Evolutionary conservation across 2,329 filamentous ascomycete genomes (phyloP), one percentile per base, ranked within the genome.

Genomic region (Fusarium buxicola): DNA sequence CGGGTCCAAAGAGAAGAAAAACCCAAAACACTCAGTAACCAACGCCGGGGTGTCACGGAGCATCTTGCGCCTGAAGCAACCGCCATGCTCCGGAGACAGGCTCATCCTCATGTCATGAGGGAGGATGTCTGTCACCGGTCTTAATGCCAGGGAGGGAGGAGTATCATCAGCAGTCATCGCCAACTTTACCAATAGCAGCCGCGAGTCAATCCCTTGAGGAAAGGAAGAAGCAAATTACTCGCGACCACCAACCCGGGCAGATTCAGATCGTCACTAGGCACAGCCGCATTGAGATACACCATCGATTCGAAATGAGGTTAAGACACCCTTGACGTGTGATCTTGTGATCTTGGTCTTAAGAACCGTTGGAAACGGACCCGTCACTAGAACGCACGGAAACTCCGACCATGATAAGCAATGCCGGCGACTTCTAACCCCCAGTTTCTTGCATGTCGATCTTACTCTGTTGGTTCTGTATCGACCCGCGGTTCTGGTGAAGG

Each of bases 371-470:
- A 62, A 55, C 52, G 32, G 15, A 55, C 27, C 48, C 18, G 38
- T 34, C 53, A 54, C 61, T 65, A 63, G 55, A 58, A 62, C 57
- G 48, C 39, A 57, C 44, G 44, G 55, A 36, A 47, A 55, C 44
- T 40, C 16, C 21, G 38, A 36, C 45, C 48, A 47, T 38, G 47
- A 51, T 46, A 52, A 41, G 49, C 46, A 43, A 48, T 47, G 21
- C 34, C 44, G 41, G 24, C 47, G 31, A 32, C 15, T 36, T 53
- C 30, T 30, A 31, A 39, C 57, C 49, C 58, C 62, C 41, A 49
- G 62, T 44, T 49, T 45, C 13, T 34, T 30, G 35, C 35, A 15
- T 49, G 62, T 56, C 60, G 62, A 65, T 66, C 62, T 63, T 65
- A 48, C 58, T 66, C 41, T 43, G 62, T 63, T 66, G 48, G 58